These are phyloP conservation scores for Irpex rosettiformis DNA, from an alignment of 1,284 basidiomycete species.

Conservation along the genomic window DNA sequence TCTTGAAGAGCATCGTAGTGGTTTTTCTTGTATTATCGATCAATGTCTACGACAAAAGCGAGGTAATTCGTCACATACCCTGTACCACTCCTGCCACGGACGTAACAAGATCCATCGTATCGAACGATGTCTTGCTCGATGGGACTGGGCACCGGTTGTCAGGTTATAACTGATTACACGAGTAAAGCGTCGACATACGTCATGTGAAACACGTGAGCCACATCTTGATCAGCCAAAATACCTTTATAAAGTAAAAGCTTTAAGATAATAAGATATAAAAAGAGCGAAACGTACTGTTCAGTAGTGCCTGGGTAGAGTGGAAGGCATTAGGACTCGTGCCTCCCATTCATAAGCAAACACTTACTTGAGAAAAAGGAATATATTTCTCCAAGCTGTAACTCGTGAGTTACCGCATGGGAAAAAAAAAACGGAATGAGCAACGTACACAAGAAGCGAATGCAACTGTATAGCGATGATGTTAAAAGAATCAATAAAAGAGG, in stretches of 20 bases:
- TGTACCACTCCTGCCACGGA: conserved; percentile 16
- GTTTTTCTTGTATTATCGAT: conserved; percentile 55
- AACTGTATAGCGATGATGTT: conserved; percentile 31
- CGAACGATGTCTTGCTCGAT: conserved; percentile 60
- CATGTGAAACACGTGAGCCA: conserved; percentile 50
- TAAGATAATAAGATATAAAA: neutral
- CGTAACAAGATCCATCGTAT: conserved; percentile 55
- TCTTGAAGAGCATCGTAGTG: conserved; percentile 72
- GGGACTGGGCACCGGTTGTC: conserved; percentile 32
- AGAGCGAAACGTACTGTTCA: conserved; percentile 46
- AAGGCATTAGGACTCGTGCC: neutral
- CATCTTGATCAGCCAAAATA: conserved; percentile 43
- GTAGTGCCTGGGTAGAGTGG: conserved; percentile 37
- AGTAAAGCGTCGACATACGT: conserved; percentile 35
- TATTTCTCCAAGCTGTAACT: conserved; percentile 59
- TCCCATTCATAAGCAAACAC: neutral
- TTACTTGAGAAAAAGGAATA: conserved; percentile 55
- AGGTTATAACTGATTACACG: neutral
- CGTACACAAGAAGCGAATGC: conserved; percentile 53
- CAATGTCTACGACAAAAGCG: neutral
- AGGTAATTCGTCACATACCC: neutral
- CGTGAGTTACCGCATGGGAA: conserved; percentile 1
- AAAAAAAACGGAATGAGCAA: conserved; percentile 17
- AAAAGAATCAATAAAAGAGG: neutral
- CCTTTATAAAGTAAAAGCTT: conserved; percentile 25